Evolutionary conservation across 192 early-diverging fungal species (phyloP).

Genomic region (Podila minutissima): DNA sequence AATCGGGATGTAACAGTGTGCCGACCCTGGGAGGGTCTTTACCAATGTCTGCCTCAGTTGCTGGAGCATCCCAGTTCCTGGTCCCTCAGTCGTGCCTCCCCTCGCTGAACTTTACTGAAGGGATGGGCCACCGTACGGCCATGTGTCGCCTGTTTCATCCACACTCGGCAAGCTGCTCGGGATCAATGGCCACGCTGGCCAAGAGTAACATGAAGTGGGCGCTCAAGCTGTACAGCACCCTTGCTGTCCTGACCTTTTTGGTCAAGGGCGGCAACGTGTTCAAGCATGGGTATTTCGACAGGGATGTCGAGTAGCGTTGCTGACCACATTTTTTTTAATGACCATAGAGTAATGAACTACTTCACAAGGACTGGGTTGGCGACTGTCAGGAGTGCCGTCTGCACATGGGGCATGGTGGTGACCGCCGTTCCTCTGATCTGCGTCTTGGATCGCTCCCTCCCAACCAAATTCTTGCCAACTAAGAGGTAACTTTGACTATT

Average conservation of each 20-base stretch:
- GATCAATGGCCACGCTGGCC: neutral
- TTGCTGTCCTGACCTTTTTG: conserved; percentile 7
- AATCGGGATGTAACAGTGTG: neutral
- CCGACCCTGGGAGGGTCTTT: neutral
- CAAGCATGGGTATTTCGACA: conserved; percentile 2
- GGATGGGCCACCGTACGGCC: conserved; percentile 6
- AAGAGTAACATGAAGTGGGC: neutral
- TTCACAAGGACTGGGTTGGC: conserved; percentile 4
- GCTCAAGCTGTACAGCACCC: conserved; percentile 4
- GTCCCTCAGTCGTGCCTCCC: neutral
- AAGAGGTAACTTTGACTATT: conserved; percentile 3
- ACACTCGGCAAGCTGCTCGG: neutral
- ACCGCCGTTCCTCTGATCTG: conserved; percentile 8
- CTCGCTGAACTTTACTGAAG: neutral
- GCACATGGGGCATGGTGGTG: conserved; percentile 8
- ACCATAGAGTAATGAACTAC: neutral
- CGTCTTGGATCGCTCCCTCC: neutral
- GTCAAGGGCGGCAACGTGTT: conserved; percentile 7
- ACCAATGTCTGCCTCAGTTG: neutral
- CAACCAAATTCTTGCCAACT: conserved; percentile 7
- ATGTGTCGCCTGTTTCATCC: conserved; percentile 12
- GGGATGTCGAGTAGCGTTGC: neutral
- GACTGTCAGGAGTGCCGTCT: conserved; percentile 2
- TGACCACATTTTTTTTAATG: neutral
- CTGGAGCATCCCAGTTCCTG: conserved; percentile 2